Evolutionary conservation across 2,329 filamentous ascomycete genomes (phyloP), one percentile per base, ranked within the genome.

Genomic region (Calonectria multiphialidica): DNA sequence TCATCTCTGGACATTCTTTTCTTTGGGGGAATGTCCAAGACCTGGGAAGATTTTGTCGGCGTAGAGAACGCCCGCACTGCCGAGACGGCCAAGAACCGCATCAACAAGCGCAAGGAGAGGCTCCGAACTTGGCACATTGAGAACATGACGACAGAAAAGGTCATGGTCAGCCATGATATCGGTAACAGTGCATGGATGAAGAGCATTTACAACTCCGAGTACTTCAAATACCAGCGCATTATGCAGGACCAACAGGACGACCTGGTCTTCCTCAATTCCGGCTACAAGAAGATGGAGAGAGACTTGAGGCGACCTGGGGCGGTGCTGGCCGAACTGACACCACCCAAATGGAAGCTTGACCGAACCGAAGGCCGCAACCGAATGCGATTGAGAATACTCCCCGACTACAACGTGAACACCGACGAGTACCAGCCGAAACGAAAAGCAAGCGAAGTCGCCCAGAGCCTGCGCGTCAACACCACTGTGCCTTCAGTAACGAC

Each of bases 211-310:
- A 92, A 93, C 61, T 95, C 96, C 0, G 97, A 99, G 81, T 93
- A 97, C 76, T 90, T 96, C 80, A 98, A 98, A 81, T 93, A 98
- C 75, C 96, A 98, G 81, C 90, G 97, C 73, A 89, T 94, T 18
- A 85, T 95, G 66, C 97, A 99, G 83, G 97, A 99, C 79, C 95
- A 98, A 79, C 95, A 98, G 78, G 97, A 99, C 80, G 96, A 96
- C 79, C 89, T 94, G 70, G 88, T 90, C 1, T 98, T 95, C 80
- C 90, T 97, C 72, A 90, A 91, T 49, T 91, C 94, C 0, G 90
- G 93, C 0, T 95, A 97, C 81, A 89, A 90, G 6, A 95, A 93
- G 80, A 93, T 98, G 84, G 92, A 96, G 70, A 89, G 93, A 68
- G 93, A 96, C 71, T 86, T 98, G 68, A 90, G 90, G 74, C 91